Evolutionary conservation across 192 early-diverging fungal species (phyloP), one percentile per base, ranked within the genome.

Genomic region (Podochytrium sp.): DNA sequence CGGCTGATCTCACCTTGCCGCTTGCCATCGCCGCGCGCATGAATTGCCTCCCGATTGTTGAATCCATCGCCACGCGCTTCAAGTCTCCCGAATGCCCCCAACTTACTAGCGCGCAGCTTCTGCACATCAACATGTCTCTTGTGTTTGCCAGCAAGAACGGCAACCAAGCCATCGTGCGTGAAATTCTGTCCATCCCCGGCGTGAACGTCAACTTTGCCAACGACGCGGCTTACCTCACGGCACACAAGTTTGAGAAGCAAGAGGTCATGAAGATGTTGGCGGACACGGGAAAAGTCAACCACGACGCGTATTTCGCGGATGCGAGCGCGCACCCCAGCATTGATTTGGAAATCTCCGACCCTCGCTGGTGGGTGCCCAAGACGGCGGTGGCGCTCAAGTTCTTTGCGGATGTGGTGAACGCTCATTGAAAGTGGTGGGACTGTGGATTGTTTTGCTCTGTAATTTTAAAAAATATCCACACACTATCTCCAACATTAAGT

Each of bases 331-430:
- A 38, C 20, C 18, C 32, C n/a, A 7, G 16, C 10, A 53, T 69
- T 52, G 66, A 69, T 56, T 69, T 69, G 66, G 50, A 27, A 5
- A 69, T 69, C 30, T 49, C 66, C 12, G 30, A 52, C 35, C 66
- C 66, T 6, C 10, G 5, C 3, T 69, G 47, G 47, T 69, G 66
- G 66, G 66, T 69, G 20, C 66, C 66, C 4, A 23, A 34, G 7
- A n/a, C 49, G 16, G n/a, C 20, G 16, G 66, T 23, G 3, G 66
- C 66, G 6, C 34, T 55, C 18, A 52, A 56, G 52, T 55, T 55
- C 25, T 55, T 27, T 23, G 20, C 52, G 7, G 23, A 55, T 7
- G 52, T 55, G 7, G 52, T 55, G 12, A 55, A 55, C 25, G 30
- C 10, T 55, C 52, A 55, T 20, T 55, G 30, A 29, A 55, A 7